Evolutionary conservation across 1,139 yeast species (phyloP).

Genomic region (Kodamaea fungicola): DNA sequence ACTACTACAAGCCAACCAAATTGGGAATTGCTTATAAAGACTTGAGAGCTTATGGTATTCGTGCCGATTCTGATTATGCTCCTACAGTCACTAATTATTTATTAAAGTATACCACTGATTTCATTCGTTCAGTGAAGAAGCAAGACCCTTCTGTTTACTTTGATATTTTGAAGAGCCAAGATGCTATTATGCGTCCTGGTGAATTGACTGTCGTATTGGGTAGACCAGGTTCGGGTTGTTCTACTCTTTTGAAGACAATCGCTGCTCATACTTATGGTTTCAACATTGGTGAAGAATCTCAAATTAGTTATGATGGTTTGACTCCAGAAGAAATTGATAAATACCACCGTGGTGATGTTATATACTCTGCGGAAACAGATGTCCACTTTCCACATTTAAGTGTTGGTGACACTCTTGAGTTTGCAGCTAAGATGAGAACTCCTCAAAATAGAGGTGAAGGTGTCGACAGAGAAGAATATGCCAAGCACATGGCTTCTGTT

Average conservation of each 20-base stretch:
- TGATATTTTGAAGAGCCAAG: conserved; percentile 65
- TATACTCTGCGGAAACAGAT: conserved; percentile 26
- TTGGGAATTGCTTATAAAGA: conserved; percentile 69
- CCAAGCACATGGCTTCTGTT: conserved; percentile 19
- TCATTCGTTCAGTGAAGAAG: conserved; percentile 16
- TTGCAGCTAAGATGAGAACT: conserved; percentile 25
- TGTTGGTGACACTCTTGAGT: conserved; percentile 27
- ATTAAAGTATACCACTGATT: conserved; percentile 16
- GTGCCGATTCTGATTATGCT: conserved; percentile 78
- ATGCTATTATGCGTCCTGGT: conserved; percentile 66
- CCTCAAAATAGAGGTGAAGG: conserved; percentile 30
- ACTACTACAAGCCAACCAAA: conserved; percentile 58
- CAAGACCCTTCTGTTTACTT: conserved; percentile 27
- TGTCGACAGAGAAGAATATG: conserved; percentile 17
- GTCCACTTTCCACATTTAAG: conserved; percentile 24
- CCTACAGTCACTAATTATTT: conserved; percentile 59
- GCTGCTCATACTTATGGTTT: conserved; percentile 74
- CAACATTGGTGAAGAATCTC: conserved; percentile 50
- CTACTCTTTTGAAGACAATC: conserved; percentile 70
- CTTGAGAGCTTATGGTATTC: conserved; percentile 70
- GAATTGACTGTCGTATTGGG: conserved; percentile 76
- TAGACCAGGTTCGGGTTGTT: conserved; percentile 84
- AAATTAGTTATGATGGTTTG: conserved; percentile 26
- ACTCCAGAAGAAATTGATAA: conserved; percentile 15
- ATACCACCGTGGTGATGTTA: conserved; percentile 27